These are phyloP conservation scores for Hemisphaericaspora nanyangensis DNA, from an alignment of 805 yeast species.

Conservation along the genomic window DNA sequence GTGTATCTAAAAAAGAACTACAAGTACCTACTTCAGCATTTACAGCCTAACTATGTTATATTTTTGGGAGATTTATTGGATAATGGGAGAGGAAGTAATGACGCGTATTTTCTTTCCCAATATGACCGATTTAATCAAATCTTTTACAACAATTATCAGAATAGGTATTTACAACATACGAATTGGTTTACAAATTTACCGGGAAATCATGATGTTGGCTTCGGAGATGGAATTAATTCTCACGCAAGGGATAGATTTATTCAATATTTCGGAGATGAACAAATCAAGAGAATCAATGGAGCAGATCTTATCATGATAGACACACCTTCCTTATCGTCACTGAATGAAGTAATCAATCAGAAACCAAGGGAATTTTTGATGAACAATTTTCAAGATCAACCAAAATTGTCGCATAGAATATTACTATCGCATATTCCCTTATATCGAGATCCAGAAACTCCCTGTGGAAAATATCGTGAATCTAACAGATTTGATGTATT, in stretches of 20 bases:
- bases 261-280: conserved; percentile 30
- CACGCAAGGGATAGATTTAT: conserved; percentile 26
- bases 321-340: conserved; percentile 72
- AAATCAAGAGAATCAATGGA: conserved; percentile 18
- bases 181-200: conserved; percentile 46
- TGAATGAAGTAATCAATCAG: conserved; percentile 34
- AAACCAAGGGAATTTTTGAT: conserved; percentile 53
- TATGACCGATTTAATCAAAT: conserved; percentile 29
- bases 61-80: conserved; percentile 43
- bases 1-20: conserved; percentile 35
- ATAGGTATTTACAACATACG: conserved; percentile 16
- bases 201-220: conserved; percentile 97
- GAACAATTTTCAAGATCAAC: not conserved
- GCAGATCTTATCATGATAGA: conserved; percentile 54
- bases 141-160: conserved; percentile 19
- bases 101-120: conserved; percentile 27
- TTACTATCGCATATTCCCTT: conserved; percentile 86
- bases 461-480: conserved; percentile 82
- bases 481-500: conserved; percentile 48
- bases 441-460: conserved; percentile 57
- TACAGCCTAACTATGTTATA: conserved; percentile 34
- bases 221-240: conserved; percentile 62
- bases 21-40: conserved; percentile 23
- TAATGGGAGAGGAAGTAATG: conserved; percentile 34
- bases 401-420: conserved; percentile 49